Conservation (phyloP, 495 filamentous ascomycete genomes). For the Articulospora tetracladia region DNA sequence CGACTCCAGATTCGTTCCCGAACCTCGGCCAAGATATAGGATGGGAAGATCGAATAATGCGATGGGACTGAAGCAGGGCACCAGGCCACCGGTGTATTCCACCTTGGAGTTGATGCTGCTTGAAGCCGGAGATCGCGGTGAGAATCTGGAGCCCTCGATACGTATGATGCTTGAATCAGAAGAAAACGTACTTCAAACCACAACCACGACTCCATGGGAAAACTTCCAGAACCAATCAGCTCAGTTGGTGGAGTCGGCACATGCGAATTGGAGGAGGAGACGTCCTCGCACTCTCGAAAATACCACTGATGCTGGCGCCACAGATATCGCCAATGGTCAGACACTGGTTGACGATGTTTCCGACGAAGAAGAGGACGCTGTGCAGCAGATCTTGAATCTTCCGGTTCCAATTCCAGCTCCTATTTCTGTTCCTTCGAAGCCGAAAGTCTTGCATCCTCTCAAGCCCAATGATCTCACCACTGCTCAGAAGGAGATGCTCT, state of each 20-base stretch:
- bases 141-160: slow-evolving; percentile 17
- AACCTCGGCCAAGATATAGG: not conserved
- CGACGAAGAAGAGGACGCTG: not conserved
- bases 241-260: not conserved
- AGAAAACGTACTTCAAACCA: not conserved
- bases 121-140: slow-evolving; percentile 21
- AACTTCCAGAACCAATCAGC: not conserved
- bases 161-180: slow-evolving; percentile 26
- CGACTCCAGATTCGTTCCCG: slow-evolving; percentile 18
- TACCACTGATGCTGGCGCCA: not conserved
- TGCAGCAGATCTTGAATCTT: too few species aligned
- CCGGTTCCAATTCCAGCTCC: not conserved
- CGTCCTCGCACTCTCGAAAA: not conserved
- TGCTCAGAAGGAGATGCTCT: slow-evolving; percentile 53
- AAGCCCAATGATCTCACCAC: slow-evolving; percentile 41
- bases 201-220: too few species aligned
- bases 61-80: not conserved
- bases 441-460: slow-evolving; percentile 18
- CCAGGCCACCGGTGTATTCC: not conserved
- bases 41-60: not conserved
- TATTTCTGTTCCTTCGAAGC: not conserved
- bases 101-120: slow-evolving; percentile 22
- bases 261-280: not conserved
- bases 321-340: not conserved
- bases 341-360: not conserved